Conservation (phyloP, 202 grass and related monocot genomes). For the Dendrocalamus latiflorus region DNA sequence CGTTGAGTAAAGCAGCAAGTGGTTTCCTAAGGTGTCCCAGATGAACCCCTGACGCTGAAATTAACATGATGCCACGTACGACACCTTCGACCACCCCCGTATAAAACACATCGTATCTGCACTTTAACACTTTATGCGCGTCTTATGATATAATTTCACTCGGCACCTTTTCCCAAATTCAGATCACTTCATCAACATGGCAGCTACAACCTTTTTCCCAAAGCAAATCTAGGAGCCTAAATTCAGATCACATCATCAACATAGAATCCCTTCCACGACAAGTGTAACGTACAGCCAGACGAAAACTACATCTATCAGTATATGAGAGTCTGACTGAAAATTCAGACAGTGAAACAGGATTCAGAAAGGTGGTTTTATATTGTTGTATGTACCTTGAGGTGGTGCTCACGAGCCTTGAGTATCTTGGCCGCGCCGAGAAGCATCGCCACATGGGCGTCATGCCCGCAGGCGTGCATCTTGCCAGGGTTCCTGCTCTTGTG, state of each 20-base stretch:
- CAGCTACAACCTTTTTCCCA: no score
- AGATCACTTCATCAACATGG: no score
- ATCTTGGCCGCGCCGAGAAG: no score
- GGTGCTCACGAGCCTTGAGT: slow-evolving; percentile 68
- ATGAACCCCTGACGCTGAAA: background rate
- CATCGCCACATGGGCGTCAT: no score
- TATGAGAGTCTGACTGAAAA: background rate
- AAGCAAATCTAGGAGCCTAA: slow-evolving; percentile 16
- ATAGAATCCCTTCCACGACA: slow-evolving; percentile 14
- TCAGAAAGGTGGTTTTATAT: background rate
- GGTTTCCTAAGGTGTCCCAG: background rate
- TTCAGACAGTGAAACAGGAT: background rate
- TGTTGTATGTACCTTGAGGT: slow-evolving; percentile 48
- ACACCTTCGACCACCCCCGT: background rate
- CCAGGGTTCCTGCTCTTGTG: no score
- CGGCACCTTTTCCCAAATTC: background rate
- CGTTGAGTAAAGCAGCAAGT: background rate
- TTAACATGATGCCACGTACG: background rate
- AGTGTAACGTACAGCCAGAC: background rate
- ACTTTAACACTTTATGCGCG: background rate
- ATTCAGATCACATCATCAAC: background rate
- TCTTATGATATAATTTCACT: slow-evolving; percentile 30
- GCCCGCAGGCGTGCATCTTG: no score
- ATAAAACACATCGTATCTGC: background rate
- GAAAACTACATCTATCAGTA: background rate